Percentiles rank a stretch among this genome's conserved stretches.
These are phyloP conservation scores for Nigrograna mackinnonii DNA, from an alignment of 2,329 filamentous ascomycete genomes.

Conservation along the genomic window DNA sequence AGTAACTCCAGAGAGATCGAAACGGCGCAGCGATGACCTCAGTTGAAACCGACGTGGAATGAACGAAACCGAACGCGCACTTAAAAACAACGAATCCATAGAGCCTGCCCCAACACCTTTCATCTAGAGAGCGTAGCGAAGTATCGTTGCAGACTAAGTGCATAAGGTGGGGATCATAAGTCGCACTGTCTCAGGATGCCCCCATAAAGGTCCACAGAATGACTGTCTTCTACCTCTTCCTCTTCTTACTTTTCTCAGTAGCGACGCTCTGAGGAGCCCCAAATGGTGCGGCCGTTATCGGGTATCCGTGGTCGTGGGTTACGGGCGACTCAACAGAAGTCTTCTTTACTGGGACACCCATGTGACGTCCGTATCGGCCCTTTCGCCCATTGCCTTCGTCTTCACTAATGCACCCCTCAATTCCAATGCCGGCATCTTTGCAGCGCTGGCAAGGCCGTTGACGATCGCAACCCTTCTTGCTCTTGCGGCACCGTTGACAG, in stretches of 20 bases:
- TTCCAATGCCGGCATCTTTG: slow-evolving; percentile 90
- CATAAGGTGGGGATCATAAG: background rate
- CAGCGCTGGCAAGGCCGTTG: slow-evolving; percentile 94
- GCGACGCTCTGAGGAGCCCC: slow-evolving; percentile 18
- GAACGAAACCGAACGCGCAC: too few species aligned
- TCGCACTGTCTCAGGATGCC: too few species aligned
- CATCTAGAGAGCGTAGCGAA: slow-evolving; percentile 4
- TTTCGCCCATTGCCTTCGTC: slow-evolving; percentile 98
- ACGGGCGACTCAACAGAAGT: slow-evolving; percentile 42
- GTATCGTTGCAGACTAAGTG: background rate
- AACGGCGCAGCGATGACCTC: too few species aligned
- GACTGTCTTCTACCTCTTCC: slow-evolving; percentile 59
- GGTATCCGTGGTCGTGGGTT: slow-evolving; percentile 33
- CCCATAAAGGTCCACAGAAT: too few species aligned
- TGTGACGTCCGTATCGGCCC: slow-evolving; percentile 79
- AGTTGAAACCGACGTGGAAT: too few species aligned
- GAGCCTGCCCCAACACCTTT: background rate
- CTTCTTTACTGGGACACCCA: slow-evolving; percentile 70
- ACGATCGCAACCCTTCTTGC: slow-evolving; percentile 98
- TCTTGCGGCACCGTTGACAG: slow-evolving; percentile 98
- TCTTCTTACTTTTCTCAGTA: slow-evolving; percentile 68
- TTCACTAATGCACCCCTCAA: slow-evolving; percentile 94
- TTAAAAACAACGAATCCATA: background rate
- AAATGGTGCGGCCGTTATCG: slow-evolving; percentile 3
- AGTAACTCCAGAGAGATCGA: slow-evolving; percentile 8